Base-by-base conservation (phyloP, 352 stramenopile species). In the Pythium biforme region DNA sequence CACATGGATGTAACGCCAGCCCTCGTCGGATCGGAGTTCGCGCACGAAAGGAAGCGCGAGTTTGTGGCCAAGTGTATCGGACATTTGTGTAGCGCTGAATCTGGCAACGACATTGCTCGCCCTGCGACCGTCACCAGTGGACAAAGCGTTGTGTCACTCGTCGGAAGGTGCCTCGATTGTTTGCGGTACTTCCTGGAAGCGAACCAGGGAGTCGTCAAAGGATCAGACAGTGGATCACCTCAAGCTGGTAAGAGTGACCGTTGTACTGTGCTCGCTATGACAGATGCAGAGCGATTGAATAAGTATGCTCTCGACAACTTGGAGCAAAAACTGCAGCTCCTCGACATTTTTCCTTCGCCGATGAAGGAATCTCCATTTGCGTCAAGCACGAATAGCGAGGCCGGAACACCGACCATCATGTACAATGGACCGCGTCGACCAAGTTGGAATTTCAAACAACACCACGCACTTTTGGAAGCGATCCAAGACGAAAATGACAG, bases 151-250 rank as follows among this genome's bases (percentile, higher is more conserved):
- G 41, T 68, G 22, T 61, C 55, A 7, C 26, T 71, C 22, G 72
- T 90, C 3, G 81, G 86, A 41, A 79, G 82, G 6, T 93, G 80
- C 26, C 43, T 93, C 3, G 84, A 91, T 54, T 72, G 90, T 31
- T 47, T 93, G 20, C 72, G 78, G 3, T 90, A 85, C 46, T 93
- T 93, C 52, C 51, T 93, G 20, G 74, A 89, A 17, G 69, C 81
- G 33, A 39, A 55, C 14, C 45, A 61, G 48, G 37, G 55, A 3
- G 12, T 20, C 4, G 20, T 6, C 22, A 26, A 49, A 23, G 23
- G 14, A 20, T 9, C 14, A 15, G 47, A 53, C n/a, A 20, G 29
- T 4, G 49, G 29, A 17, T 55, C 29, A 20, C 6, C 10, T 10
- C 29, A 59, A 25, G 29, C 17, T n/a, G 55, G 46, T 11, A 25